Conservation (phyloP, 2,329 filamentous ascomycete genomes). For the Bipolaris victoriae region DNA sequence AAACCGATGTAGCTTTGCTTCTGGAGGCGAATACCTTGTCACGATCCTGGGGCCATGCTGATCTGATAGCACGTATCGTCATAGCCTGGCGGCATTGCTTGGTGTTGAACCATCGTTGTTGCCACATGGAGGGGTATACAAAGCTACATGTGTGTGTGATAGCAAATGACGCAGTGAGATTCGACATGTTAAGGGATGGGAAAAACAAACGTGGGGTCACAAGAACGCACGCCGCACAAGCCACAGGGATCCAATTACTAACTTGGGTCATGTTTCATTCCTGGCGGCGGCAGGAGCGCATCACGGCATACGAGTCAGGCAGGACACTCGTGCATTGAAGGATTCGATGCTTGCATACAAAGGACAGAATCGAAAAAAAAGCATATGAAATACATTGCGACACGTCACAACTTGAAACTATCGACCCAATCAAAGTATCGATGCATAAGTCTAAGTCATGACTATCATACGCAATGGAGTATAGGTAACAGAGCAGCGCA, state of each 20-base stretch:
- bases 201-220: not conserved
- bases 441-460: constrained; percentile 15
- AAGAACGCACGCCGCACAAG: not conserved
- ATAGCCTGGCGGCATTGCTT: not conserved
- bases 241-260: not conserved
- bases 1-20: not conserved
- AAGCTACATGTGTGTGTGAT: too few species aligned
- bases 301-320: not conserved
- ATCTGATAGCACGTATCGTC: not conserved
- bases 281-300: not conserved
- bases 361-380: not conserved
- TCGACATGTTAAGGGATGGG: not conserved
- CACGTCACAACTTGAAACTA: not conserved
- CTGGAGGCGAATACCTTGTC: constrained; percentile 1
- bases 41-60: not conserved
- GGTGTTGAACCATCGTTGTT: not conserved
- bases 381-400: not conserved
- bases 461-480: constrained; percentile 40
- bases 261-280: not conserved
- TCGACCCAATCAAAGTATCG: constrained; percentile 2
- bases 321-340: not conserved
- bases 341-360: not conserved
- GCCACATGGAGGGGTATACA: not conserved
- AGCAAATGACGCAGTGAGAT: not conserved
- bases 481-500: constrained; percentile 36